Percentiles rank a stretch among this genome's conserved stretches.
These are phyloP conservation scores for Tetrapisispora taiwanensis DNA, from an alignment of 805 yeast species.

Conservation along the genomic window DNA sequence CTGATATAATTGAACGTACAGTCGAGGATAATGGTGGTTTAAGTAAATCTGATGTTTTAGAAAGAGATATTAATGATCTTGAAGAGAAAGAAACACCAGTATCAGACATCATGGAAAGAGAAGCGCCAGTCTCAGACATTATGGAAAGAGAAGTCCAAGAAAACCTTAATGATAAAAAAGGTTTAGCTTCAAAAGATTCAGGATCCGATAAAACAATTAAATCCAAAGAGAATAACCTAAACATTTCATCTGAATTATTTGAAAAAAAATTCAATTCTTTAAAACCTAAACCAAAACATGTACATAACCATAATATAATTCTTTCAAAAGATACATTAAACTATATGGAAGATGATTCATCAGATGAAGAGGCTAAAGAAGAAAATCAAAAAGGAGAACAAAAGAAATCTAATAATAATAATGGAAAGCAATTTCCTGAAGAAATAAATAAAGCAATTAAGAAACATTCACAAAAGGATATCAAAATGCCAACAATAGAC, in stretches of 20 bases:
- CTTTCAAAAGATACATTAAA: slow-evolving; percentile 9
- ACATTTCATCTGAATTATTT: neutral
- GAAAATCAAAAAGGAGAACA: neutral
- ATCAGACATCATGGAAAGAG: slow-evolving; percentile 6
- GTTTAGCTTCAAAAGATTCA: neutral
- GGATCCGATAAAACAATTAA: too few relatives aligned
- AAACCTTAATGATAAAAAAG: too few relatives aligned
- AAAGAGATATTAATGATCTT: neutral
- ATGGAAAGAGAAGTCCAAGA: slow-evolving; percentile 1
- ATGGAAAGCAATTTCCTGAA: neutral
- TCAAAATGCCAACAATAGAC: slow-evolving; percentile 29
- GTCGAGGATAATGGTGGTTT: slow-evolving; percentile 1
- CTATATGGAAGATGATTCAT: neutral
- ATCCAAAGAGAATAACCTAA: neutral
- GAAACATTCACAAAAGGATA: slow-evolving; percentile 4
- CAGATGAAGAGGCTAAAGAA: slow-evolving; percentile 1
- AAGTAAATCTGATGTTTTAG: slow-evolving; percentile 4
- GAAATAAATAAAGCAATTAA: slow-evolving; percentile 7
- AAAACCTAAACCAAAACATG: neutral
- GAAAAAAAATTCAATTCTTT: slow-evolving; percentile 7
- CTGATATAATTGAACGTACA: neutral
- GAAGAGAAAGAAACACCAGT: neutral
- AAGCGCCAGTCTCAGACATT: slow-evolving; percentile 1
- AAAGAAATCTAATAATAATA: too few relatives aligned
- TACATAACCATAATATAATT: neutral